Evolutionary conservation across 73 alveolate species (phyloP), one percentile per base, ranked within the genome.

Genomic region (Stentor coeruleus): DNA sequence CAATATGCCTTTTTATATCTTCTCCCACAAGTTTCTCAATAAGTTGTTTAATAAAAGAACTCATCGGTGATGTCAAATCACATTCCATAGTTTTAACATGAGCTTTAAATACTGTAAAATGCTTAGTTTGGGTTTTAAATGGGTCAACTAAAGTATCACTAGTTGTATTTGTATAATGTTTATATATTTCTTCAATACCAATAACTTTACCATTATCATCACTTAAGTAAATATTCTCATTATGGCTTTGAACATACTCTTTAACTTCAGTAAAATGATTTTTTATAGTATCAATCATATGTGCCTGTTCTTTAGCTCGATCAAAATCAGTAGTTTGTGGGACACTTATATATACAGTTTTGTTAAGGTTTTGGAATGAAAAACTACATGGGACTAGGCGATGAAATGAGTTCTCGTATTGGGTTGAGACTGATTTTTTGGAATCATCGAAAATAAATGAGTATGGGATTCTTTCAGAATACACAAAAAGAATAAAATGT

Each of bases 21-120:
- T 37, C n/a, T 14, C 37, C 37, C 37, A 31, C 36, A 20, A 66
- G 37, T 1, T 66, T 66, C 37, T 66, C 79, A 1, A 33, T 66
- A 20, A 66, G 42, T 31, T 66, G 49, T 11, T 66, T 66, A 26
- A 66, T 20, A 66, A 66, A 66, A 1, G 49, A 26, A 66, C 37
- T 66, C 79, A 66, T 66, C n/a, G 79, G 79, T 28, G 79, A 66
- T 14, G 79, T 33, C 79, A 66, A 33, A 2, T 66, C 79, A 31
- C 79, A 66, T 66, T 66, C 79, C 41, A 31, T 31, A 66, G 79
- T 66, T 33, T 66, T 31, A 1, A 66, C 37, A 66, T 26, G 11
- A 28, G 79, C 79, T 66, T 33, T 20, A 31, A 66, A 66, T 66
- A 66, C 33, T 0, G 79, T 20, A 33, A 66, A 66, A 20, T 20